phyloP scores from a whole-genome alignment of 257 asterid species.

The Solanum chmielewskii region DNA sequence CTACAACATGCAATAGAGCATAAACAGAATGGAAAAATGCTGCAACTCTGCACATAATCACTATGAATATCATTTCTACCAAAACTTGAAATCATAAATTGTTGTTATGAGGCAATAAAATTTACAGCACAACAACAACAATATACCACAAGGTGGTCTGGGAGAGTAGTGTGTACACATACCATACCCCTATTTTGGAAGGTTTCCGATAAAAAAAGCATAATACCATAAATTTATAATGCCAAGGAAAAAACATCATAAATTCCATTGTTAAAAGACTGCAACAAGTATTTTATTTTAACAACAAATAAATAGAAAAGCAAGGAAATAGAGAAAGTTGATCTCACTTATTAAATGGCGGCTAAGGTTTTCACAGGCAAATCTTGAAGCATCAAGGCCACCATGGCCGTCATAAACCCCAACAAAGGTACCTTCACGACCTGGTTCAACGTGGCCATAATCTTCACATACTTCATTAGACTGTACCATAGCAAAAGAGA shows the following conservation, averaged over 20 bases:
- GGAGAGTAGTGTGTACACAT: neutral
- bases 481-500: slow-evolving; percentile 61
- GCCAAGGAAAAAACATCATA: neutral
- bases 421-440: slow-evolving; percentile 46
- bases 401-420: slow-evolving; percentile 94
- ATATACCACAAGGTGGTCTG: neutral
- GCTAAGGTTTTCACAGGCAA: slow-evolving; percentile 43
- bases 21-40: neutral
- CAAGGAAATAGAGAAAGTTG: neutral
- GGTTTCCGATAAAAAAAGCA: neutral
- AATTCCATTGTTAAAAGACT: too few relatives aligned
- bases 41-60: neutral
- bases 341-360: slow-evolving; percentile 45
- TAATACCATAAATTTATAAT: neutral
- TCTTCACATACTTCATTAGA: slow-evolving; percentile 65
- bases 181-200: neutral
- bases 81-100: neutral
- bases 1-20: neutral
- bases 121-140: too few relatives aligned
- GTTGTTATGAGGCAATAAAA: too few relatives aligned
- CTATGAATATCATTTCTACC: neutral
- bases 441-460: slow-evolving; percentile 68
- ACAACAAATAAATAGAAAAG: too few relatives aligned
- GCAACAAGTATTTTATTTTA: neutral
- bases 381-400: slow-evolving; percentile 57